phyloP scores from a whole-genome alignment of 2,329 filamentous ascomycete species.

The Pseudopyricularia cyperi region DNA sequence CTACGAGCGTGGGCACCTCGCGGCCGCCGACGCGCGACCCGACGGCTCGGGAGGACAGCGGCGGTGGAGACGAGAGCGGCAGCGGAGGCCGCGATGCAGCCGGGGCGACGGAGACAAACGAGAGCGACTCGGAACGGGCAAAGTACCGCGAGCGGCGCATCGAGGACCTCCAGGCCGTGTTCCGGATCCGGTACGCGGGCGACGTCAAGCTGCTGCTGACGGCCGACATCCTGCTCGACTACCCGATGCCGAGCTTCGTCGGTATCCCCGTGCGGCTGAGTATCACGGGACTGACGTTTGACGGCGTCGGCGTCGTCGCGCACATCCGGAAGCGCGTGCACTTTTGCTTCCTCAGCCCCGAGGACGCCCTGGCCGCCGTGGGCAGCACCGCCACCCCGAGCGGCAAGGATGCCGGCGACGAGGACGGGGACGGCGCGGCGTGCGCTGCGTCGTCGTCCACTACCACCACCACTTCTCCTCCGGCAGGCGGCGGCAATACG shows the following conservation, averaged over 20 bases:
- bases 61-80: slow-evolving; percentile 7
- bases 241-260: slow-evolving; percentile 97
- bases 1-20: slow-evolving; percentile 38
- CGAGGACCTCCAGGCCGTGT: slow-evolving; percentile 86
- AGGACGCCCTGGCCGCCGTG: slow-evolving; percentile 71
- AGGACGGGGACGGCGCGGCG: slow-evolving; percentile 12
- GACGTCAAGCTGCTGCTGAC: slow-evolving; percentile 81
- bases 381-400: slow-evolving; percentile 15
- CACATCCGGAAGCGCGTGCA: slow-evolving; percentile 82
- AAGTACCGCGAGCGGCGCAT: slow-evolving; percentile 54
- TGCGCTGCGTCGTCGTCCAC: slow-evolving; percentile 22
- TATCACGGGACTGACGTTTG: slow-evolving; percentile 89
- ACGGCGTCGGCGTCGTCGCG: slow-evolving; percentile 84
- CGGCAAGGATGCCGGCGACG: slow-evolving; percentile 23
- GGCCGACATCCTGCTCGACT: slow-evolving; percentile 90
- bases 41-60: slow-evolving; percentile 19
- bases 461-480: slow-evolving; percentile 5
- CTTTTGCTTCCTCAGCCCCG: slow-evolving; percentile 87
- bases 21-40: slow-evolving; percentile 45
- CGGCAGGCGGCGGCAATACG: neutral
- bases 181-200: slow-evolving; percentile 79
- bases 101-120: slow-evolving; percentile 18
- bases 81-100: slow-evolving; percentile 17
- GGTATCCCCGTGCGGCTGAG: slow-evolving; percentile 89
- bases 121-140: slow-evolving; percentile 5